Conservation (phyloP, 495 filamentous ascomycete species). For the Tuber umbilicatum region DNA sequence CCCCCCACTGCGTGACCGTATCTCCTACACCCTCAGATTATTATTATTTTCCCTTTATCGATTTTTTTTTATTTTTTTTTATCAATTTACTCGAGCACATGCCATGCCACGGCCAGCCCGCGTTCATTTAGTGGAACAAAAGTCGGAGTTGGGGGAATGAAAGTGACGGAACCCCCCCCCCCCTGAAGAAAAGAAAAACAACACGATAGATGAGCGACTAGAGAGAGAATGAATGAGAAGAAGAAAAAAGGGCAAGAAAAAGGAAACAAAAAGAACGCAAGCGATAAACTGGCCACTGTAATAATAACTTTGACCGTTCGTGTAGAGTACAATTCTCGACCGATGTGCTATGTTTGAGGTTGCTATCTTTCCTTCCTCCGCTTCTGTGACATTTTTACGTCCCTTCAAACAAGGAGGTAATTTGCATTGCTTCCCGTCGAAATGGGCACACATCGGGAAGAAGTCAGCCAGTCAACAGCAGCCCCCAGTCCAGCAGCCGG, state of each 20-base stretch:
- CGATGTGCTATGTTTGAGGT: conserved; percentile 32
- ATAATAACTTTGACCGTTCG: conserved; percentile 32
- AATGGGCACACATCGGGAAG: conserved; percentile 5
- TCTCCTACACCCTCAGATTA: conserved; percentile 31
- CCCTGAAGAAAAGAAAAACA: not conserved
- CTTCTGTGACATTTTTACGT: conserved; percentile 27
- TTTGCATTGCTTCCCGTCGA: conserved; percentile 9
- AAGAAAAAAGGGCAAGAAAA: conserved; percentile 4
- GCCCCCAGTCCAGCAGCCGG: conserved; percentile 11
- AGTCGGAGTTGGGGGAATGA: conserved; percentile 19
- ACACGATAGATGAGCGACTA: not conserved
- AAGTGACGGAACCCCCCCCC: not conserved
- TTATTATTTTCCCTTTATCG: conserved; percentile 34
- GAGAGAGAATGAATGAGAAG: not conserved
- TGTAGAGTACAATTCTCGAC: conserved; percentile 27
- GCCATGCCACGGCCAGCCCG: conserved; percentile 25
- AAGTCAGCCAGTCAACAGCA: not conserved
- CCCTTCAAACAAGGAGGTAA: conserved; percentile 35
- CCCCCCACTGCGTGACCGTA: conserved; percentile 18
- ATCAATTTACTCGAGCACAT: conserved; percentile 35
- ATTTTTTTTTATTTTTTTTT: conserved; percentile 13
- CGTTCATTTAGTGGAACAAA: conserved; percentile 30
- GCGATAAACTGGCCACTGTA: conserved; percentile 28
- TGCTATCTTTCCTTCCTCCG: conserved; percentile 19
- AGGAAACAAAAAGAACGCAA: conserved; percentile 22